Base-by-base conservation (phyloP, 345 rosid genomes). In the Capsella bursapastoris region DNA sequence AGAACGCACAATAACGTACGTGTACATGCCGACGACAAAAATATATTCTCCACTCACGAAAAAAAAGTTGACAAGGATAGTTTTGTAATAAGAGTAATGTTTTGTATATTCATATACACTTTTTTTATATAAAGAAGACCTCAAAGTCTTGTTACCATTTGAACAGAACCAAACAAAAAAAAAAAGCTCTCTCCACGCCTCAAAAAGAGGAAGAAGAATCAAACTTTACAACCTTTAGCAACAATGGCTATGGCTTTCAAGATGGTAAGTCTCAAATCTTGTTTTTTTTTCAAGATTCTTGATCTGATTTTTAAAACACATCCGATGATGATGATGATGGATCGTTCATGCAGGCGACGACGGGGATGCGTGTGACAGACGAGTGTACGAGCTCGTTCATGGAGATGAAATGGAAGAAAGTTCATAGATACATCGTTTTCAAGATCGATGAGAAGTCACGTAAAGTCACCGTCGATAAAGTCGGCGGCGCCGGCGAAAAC, bases 161-260 rank as follows among this genome's bases (percentile, higher is more conserved):
- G 34, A 38, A 48, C 34, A n/a, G 15, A n/a, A n/a, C 7, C 8
- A 14, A 43, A n/a, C 8, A 32, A 43, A 65, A 14, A 43, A n/a
- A n/a, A 32, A 43, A 65, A 43, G 43, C 49, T 28, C 22, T 28
- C 22, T 34, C 15, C 41, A 58, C 32, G 64, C 47, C 12, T 75
- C 62, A 52, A 43, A 45, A 66, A 57, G 22, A 41, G 37, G 57
- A 60, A 60, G 50, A 63, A 63, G 25, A 63, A 28, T 14, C 52
- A 43, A 62, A 61, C 49, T 40, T 40, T 60, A 49, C 2, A 66
- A 13, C 32, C 14, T 52, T 74, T 25, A 64, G 35, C 88, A 85
- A 55, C 79, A 77, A 93, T 93, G 98, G 98, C 98, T 13, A 90
- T 90, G 98, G 97, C 98, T 81, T 93, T 90, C 90, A 90, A 93